Conservation (phyloP, 768 basidiomycete genomes). For the Boletus tomentosulus region DNA sequence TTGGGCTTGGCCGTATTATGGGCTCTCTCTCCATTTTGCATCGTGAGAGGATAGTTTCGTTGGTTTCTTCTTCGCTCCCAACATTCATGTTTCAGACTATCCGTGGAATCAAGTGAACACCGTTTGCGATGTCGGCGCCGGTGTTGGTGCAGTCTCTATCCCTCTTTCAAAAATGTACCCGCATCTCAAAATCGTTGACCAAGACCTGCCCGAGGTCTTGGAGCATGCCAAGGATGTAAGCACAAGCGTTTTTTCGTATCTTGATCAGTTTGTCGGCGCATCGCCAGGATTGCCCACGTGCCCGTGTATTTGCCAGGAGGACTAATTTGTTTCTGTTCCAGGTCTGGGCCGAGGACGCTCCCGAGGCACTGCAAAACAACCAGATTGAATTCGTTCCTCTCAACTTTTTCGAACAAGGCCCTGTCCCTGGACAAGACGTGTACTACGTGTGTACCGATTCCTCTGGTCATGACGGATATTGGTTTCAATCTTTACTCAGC, state of each 20-base stretch:
- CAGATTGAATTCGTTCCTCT: neutral
- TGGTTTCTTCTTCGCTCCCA: neutral
- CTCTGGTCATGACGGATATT: too few relatives aligned
- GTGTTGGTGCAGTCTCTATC: slow-evolving; percentile 25
- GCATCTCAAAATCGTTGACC: slow-evolving; percentile 24
- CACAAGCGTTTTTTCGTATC: neutral
- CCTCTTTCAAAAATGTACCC: slow-evolving; percentile 25
- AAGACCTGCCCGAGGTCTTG: slow-evolving; percentile 29
- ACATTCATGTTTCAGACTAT: slow-evolving; percentile 13
- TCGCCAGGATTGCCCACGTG: too few relatives aligned
- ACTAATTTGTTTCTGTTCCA: neutral
- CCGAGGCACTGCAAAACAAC: neutral
- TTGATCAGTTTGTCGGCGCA: too few relatives aligned
- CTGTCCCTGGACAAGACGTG: slow-evolving; percentile 17
- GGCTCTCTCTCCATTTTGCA: slow-evolving; percentile 17
- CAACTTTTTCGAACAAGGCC: slow-evolving; percentile 1
- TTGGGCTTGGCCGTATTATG: slow-evolving; percentile 8
- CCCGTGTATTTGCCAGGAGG: too few relatives aligned
- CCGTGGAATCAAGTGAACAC: slow-evolving; percentile 23
- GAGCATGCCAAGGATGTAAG: slow-evolving; percentile 19
- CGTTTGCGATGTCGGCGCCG: slow-evolving; percentile 29
- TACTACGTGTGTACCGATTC: slow-evolving; percentile 19
- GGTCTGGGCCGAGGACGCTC: neutral
- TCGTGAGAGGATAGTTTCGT: slow-evolving; percentile 8
- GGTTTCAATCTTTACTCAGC: too few relatives aligned